Evolutionary conservation across 2,329 filamentous ascomycete species (phyloP), one percentile per base, ranked within the genome.

Genomic region (Diaporthe amygdali): DNA sequence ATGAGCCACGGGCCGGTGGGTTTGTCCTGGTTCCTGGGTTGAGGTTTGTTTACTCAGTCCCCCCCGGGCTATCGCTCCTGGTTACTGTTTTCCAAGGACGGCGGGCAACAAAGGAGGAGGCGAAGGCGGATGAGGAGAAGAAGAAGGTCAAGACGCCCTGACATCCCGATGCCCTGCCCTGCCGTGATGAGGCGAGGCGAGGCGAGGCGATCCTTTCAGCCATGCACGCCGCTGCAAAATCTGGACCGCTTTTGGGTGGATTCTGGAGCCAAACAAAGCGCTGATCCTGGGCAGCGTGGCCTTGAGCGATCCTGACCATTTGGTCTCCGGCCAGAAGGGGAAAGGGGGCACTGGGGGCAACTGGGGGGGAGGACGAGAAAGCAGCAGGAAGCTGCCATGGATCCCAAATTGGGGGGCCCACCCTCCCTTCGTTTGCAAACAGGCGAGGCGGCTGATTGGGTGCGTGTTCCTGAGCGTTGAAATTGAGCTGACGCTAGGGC

Each of bases 391-490:
- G 39, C 30, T 49, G 59, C 41, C 59, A 49, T 64, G 59, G 59
- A 7, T 63, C 41, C 59, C 59, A 64, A 71, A 71, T 71, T 72
- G 70, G 71, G 51, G 46, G 63, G 30, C 75, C 74, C 74, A 76
- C 74, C 71, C 72, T 30, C 77, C 75, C 25, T 73, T 76, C 75
- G 77, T 79, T 56, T 64, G 59, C 10, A n/a, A 59, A 59, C 17
- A 66, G 17, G 17, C 75, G 49, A n/a, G 37, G 32, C 56, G 32
- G 22, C 22, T 73, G 69, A 73, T 71, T 73, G 71, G 71, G 55
- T 37, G 32, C 32, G 47, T 51, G 78, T 76, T 74, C 72, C 72
- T 61, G 76, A 76, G 52, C 49, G 39, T 56, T 66, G 71, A 73
- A 73, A 73, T 73, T 71, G 66, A 66, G 71, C 71, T 56, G 52